These are phyloP conservation scores for Pharus latifolius DNA, from an alignment of 176 grass and related monocot species.

Conservation along the genomic window DNA sequence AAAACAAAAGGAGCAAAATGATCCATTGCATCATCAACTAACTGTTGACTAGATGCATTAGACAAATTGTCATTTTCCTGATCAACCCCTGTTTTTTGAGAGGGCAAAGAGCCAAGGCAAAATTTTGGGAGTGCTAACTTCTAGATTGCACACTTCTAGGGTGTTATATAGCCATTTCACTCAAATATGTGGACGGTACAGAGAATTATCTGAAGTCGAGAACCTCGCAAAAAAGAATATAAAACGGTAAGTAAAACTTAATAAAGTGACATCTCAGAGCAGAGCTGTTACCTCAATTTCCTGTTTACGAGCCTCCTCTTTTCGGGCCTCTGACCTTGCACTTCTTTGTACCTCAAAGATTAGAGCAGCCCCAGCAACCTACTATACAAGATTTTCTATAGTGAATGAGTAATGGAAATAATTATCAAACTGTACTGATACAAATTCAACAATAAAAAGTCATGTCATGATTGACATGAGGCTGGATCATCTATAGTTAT, in stretches of 20 bases:
- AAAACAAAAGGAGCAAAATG: too few species aligned
- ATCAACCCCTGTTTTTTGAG: too few species aligned
- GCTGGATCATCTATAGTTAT: too few species aligned
- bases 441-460: background rate
- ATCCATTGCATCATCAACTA: too few species aligned
- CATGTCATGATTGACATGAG: background rate
- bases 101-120: too few species aligned
- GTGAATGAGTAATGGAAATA: background rate
- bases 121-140: too few species aligned
- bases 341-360: slow-evolving; percentile 33
- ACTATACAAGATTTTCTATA: background rate
- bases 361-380: slow-evolving; percentile 24
- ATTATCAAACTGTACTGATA: background rate
- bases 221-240: background rate
- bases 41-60: too few species aligned
- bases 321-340: slow-evolving; percentile 22
- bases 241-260: background rate
- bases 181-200: background rate
- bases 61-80: too few species aligned
- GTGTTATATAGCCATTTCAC: too few species aligned
- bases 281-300: slow-evolving; percentile 15
- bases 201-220: background rate
- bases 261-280: too few species aligned
- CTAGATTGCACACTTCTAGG: too few species aligned
- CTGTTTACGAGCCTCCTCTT: slow-evolving; percentile 18